phyloP scores from a whole-genome alignment of 371 early-diverging fungal genomes.

The Quaeritorhiza haematococci region DNA sequence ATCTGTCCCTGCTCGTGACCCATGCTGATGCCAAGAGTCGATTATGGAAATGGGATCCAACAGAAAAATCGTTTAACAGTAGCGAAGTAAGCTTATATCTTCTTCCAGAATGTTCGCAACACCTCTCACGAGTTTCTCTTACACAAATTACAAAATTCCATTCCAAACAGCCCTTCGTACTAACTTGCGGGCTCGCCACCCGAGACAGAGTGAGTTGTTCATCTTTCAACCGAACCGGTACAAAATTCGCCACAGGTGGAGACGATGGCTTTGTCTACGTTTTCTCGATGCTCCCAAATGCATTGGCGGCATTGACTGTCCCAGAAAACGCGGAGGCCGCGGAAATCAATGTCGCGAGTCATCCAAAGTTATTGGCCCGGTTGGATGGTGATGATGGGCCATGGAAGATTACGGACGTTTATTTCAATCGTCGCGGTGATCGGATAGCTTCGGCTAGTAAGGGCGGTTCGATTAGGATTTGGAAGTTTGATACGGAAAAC shows the following conservation, averaged over 20 bases:
- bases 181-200: constrained; percentile 54
- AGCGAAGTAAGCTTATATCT: too few species aligned
- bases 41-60: constrained; percentile 69
- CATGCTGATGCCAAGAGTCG: constrained; percentile 71
- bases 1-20: constrained; percentile 69
- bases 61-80: constrained; percentile 45
- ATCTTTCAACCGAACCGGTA: constrained; percentile 75
- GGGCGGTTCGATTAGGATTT: constrained; percentile 56
- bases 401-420: constrained; percentile 62
- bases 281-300: constrained; percentile 40
- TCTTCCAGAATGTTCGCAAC: not conserved
- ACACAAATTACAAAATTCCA: too few species aligned
- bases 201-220: constrained; percentile 60
- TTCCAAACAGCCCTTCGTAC: constrained; percentile 43
- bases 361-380: constrained; percentile 47
- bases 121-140: not conserved
- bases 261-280: constrained; percentile 73
- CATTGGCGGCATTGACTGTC: not conserved
- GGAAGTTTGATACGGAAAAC: constrained; percentile 39
- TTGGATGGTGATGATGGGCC: not conserved
- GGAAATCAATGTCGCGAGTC: constrained; percentile 18
- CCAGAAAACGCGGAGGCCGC: not conserved
- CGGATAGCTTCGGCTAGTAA: constrained; percentile 66
- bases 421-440: constrained; percentile 68
- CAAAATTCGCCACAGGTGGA: constrained; percentile 76